phyloP scores from a whole-genome alignment of 371 early-diverging fungal species.

The Thermomucor indicae-seudaticae region DNA sequence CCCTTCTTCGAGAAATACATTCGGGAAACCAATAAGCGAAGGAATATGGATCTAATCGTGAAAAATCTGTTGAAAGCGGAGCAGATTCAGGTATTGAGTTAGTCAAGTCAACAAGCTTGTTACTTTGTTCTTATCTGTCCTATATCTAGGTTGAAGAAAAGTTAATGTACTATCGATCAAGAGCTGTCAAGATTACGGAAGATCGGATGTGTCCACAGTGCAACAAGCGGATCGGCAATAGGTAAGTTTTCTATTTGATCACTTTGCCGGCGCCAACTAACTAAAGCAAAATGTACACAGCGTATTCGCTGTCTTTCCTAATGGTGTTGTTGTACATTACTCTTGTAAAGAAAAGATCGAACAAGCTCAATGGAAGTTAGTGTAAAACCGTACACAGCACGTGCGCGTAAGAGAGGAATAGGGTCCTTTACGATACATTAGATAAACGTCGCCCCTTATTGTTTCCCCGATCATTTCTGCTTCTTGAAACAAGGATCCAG shows the following conservation, averaged over 20 bases:
- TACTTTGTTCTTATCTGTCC: too few species aligned
- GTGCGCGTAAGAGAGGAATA: not conserved
- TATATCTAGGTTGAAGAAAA: slow-evolving; percentile 62
- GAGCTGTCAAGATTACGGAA: slow-evolving; percentile 70
- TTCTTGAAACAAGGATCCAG: too few species aligned
- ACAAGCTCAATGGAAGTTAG: slow-evolving; percentile 42
- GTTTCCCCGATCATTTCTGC: too few species aligned
- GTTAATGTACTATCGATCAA: slow-evolving; percentile 56
- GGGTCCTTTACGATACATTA: not conserved
- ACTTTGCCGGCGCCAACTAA: not conserved
- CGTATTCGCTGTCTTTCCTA: slow-evolving; percentile 76
- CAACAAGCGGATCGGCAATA: slow-evolving; percentile 75
- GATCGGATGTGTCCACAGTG: slow-evolving; percentile 81
- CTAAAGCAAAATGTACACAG: slow-evolving; percentile 13
- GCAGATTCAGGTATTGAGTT: slow-evolving; percentile 51
- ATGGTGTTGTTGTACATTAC: slow-evolving; percentile 74
- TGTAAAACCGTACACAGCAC: slow-evolving; percentile 8
- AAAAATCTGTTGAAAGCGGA: slow-evolving; percentile 71
- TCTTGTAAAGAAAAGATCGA: slow-evolving; percentile 70
- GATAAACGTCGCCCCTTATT: slow-evolving; percentile 1
- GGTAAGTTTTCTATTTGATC: slow-evolving; percentile 29
- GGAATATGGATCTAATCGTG: slow-evolving; percentile 65
- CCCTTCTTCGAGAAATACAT: slow-evolving; percentile 70
- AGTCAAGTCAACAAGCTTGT: not conserved
- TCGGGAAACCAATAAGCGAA: slow-evolving; percentile 58